A percentile compares a stretch with the other conserved stretches of the same genome.
Conservation (phyloP, 2,329 filamentous ascomycete genomes). For the Colletotrichum sp. region DNA sequence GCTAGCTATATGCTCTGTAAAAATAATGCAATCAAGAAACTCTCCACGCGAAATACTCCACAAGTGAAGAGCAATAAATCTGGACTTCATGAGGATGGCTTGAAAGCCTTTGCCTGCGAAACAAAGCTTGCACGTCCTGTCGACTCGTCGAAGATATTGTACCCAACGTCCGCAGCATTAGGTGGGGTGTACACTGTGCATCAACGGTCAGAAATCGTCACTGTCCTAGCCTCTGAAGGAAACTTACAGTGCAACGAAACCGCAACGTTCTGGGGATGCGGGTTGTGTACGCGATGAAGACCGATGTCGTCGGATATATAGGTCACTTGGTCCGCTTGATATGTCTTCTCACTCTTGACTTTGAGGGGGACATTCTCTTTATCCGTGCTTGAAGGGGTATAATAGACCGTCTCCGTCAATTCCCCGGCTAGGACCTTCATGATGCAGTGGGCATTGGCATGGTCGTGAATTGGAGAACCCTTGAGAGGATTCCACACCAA, state of each 20-base stretch:
- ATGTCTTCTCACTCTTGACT: not conserved
- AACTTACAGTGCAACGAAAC: not conserved
- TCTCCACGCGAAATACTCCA: not conserved
- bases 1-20: not conserved
- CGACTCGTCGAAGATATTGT: not conserved
- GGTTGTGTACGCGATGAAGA: not conserved
- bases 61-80: not conserved
- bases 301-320: not conserved
- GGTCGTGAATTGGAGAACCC: not conserved
- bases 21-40: not conserved
- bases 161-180: not conserved
- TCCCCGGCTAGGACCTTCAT: not conserved
- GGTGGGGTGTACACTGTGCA: not conserved
- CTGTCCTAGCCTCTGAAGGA: rapidly evolving
- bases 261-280: not conserved
- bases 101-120: not conserved
- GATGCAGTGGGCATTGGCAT: not conserved
- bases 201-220: not conserved
- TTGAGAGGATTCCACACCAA: not conserved
- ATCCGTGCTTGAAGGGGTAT: not conserved
- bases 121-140: not conserved
- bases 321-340: not conserved
- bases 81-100: not conserved
- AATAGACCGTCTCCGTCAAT: not conserved
- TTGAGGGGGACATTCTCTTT: not conserved